phyloP scores from a whole-genome alignment of 192 early-diverging fungal species.

The Coemansia sp. region DNA sequence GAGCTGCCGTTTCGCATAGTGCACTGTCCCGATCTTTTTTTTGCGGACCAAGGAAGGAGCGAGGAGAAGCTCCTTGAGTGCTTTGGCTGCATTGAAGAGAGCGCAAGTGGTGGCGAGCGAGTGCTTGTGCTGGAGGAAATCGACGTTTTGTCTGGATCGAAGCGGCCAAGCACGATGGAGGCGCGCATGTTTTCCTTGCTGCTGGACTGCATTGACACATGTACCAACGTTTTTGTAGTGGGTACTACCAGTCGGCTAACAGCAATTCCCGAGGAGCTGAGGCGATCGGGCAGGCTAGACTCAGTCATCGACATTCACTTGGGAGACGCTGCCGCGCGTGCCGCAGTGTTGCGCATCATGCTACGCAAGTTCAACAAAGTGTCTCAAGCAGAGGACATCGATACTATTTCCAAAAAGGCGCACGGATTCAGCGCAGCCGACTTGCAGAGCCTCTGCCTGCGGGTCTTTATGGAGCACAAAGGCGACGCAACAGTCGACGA shows the following conservation, averaged over 20 bases:
- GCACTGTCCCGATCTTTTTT: slow-evolving; percentile 47
- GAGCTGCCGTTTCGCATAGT: slow-evolving; percentile 19
- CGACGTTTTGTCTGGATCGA: slow-evolving; percentile 39
- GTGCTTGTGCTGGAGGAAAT: slow-evolving; percentile 45
- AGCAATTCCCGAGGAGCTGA: slow-evolving; percentile 30
- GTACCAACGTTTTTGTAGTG: slow-evolving; percentile 32
- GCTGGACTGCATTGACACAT: slow-evolving; percentile 28
- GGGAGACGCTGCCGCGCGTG: slow-evolving; percentile 18
- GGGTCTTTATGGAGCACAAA: slow-evolving; percentile 44
- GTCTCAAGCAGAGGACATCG: slow-evolving; percentile 8
- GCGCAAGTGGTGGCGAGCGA: not conserved
- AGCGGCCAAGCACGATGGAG: slow-evolving; percentile 27
- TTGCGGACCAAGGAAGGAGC: slow-evolving; percentile 42
- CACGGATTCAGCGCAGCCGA: slow-evolving; percentile 80
- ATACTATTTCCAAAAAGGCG: slow-evolving; percentile 21
- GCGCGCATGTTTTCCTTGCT: slow-evolving; percentile 44
- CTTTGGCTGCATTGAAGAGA: slow-evolving; percentile 11
- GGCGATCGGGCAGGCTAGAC: slow-evolving; percentile 31
- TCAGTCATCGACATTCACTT: slow-evolving; percentile 31
- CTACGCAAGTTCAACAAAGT: slow-evolving; percentile 30
- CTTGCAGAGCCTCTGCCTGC: slow-evolving; percentile 65
- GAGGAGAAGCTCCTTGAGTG: slow-evolving; percentile 24
- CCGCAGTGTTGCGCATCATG: slow-evolving; percentile 38
- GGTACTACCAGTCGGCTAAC: slow-evolving; percentile 29
- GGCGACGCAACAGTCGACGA: slow-evolving; percentile 24